Percentiles rank a stretch among this genome's conserved stretches.
Conservation (phyloP, 2,329 filamentous ascomycete species). For the Pleurostoma richardsiae region DNA sequence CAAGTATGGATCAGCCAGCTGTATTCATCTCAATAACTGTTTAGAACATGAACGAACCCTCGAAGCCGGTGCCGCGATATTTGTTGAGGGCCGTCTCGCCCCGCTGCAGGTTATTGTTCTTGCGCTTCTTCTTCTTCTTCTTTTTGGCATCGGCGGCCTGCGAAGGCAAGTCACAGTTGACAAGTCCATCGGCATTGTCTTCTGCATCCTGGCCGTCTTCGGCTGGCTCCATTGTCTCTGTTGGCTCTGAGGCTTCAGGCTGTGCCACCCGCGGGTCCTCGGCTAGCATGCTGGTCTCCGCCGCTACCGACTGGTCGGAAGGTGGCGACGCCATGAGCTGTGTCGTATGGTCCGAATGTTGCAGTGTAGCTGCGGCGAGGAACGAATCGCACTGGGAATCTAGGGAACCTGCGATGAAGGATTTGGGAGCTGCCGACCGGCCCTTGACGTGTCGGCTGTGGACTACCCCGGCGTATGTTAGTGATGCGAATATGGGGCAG, state of each 20-base stretch:
- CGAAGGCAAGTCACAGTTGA: too few species aligned
- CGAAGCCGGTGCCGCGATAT: conserved; percentile 60
- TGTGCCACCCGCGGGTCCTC: background rate
- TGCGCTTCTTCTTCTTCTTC: conserved; percentile 39
- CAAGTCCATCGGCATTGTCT: too few species aligned
- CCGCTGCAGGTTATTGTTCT: conserved; percentile 20
- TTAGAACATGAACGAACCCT: conserved; percentile 38
- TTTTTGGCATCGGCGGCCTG: conserved; percentile 11
- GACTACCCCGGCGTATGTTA: too few species aligned
- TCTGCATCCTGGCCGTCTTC: too few species aligned
- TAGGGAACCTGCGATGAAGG: too few species aligned
- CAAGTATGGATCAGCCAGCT: background rate
- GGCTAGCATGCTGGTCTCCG: background rate
- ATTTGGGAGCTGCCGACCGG: too few species aligned
- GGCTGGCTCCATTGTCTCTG: too few species aligned
- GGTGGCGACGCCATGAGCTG: background rate
- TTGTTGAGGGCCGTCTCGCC: conserved; percentile 36
- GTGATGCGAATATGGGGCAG: too few species aligned
- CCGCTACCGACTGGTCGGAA: background rate
- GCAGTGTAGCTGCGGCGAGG: too few species aligned
- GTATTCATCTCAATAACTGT: background rate
- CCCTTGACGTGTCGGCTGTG: too few species aligned
- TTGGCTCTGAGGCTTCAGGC: background rate
- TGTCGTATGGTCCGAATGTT: too few species aligned
- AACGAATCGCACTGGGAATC: too few species aligned